Evolutionary conservation across 1,139 yeast species (phyloP).

Genomic region (Nakaseomyces kungkrabaensis): DNA sequence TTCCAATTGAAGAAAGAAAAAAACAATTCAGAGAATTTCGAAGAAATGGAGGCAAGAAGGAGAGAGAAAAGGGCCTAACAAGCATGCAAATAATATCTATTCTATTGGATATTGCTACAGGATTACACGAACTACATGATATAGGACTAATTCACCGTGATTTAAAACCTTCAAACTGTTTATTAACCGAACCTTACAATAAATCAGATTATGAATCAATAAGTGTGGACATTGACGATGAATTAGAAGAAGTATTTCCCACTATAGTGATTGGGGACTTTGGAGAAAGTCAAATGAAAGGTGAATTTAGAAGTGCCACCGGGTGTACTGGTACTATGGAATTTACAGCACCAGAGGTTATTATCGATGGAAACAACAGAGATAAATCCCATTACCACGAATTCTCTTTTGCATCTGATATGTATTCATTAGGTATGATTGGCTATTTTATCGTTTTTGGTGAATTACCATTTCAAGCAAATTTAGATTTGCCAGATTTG

Average conservation of each 20-base stretch:
- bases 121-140: slow-evolving; percentile 61
- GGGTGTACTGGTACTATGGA: slow-evolving; percentile 85
- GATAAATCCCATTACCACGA: slow-evolving; percentile 31
- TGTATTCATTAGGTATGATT: slow-evolving; percentile 76
- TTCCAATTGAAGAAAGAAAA: slow-evolving; percentile 28
- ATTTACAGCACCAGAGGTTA: slow-evolving; percentile 76
- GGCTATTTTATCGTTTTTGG: slow-evolving; percentile 66
- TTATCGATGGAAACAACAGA: slow-evolving; percentile 27
- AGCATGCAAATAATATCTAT: slow-evolving; percentile 51
- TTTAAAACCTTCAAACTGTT: slow-evolving; percentile 78
- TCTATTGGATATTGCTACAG: slow-evolving; percentile 56
- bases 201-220: slow-evolving; percentile 7
- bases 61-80: slow-evolving; percentile 29
- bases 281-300: slow-evolving; percentile 78
- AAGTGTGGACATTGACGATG: slow-evolving; percentile 19
- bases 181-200: slow-evolving; percentile 35
- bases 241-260: slow-evolving; percentile 34
- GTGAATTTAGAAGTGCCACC: slow-evolving; percentile 44
- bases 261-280: slow-evolving; percentile 73
- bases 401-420: slow-evolving; percentile 62
- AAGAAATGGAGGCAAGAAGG: slow-evolving; percentile 18
- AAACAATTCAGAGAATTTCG: slow-evolving; percentile 28
- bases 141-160: slow-evolving; percentile 78
- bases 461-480: slow-evolving; percentile 50
- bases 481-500: slow-evolving; percentile 31